Evolutionary conservation across 202 grass and related monocot genomes (phyloP), one percentile per base, ranked within the genome.

Genomic region (Eragrostis tef): DNA sequence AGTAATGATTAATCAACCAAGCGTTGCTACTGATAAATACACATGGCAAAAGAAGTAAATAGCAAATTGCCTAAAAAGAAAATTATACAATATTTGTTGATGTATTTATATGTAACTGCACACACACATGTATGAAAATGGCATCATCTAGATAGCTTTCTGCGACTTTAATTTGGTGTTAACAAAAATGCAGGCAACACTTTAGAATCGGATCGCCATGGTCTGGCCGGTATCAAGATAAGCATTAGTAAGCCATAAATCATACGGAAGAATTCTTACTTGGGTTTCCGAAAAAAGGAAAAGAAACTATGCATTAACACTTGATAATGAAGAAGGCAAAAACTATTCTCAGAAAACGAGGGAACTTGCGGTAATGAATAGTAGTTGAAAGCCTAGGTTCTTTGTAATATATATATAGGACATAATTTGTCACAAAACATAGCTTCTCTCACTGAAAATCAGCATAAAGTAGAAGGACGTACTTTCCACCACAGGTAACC

Each of bases 401-500:
- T 62, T 62, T 8, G 3, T 78, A 42, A 41, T 12, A 41, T 2
- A 10, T 12, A 10, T 31, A 31, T 31, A 31, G 29, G 29, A 31
- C 29, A 2, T n/a, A 25, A 25, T 24, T 63, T 24, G 3, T 21
- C 49, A 65, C 17, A 57, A 48, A 7, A 27, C 60, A 31, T 60
- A 39, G 4, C 34, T 39, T 39, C 34, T 39, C 34, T 39, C 34
- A 39, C 5, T 39, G 45, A 50, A 64, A 54, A 13, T 11, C 47
- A 41, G 43, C 14, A 73, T 42, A 59, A 66, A 71, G 39, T 60
- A 61, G 50, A 20, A 54, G 10, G 10, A 82, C 87, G 66, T 87
- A 97, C 91, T 80, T 94, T 94, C 94, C 92, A 98, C 86, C 94
- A 87, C 94, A 98, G 88, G 86, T 92, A 89, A 75, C 82, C 90